phyloP scores from a whole-genome alignment of 305 asterid species.

The Fraxinus velutina region DNA sequence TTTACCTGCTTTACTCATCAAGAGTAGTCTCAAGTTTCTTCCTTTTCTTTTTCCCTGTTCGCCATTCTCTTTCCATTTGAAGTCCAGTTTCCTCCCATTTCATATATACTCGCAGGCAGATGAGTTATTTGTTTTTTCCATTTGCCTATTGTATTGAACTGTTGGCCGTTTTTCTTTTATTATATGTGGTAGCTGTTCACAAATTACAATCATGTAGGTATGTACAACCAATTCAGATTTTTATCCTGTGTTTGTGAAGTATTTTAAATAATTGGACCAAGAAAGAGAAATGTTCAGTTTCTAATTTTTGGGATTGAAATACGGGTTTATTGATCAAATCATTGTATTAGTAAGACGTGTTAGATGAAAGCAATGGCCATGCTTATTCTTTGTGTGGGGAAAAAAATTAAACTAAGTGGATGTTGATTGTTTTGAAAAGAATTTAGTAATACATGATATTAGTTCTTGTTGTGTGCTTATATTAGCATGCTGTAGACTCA shows the following conservation, averaged over 20 bases:
- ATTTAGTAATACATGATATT: background rate
- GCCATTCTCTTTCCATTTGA: background rate
- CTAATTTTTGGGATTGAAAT: background rate
- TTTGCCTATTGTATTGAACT: background rate
- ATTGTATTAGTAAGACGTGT: slow-evolving; percentile 10
- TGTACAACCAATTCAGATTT: background rate
- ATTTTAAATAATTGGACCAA: background rate
- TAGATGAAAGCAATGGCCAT: slow-evolving; percentile 19
- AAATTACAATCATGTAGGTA: slow-evolving; percentile 1
- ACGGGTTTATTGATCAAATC: background rate
- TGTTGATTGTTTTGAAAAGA: background rate
- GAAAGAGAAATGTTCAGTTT: background rate
- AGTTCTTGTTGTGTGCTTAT: background rate
- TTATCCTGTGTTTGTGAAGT: background rate
- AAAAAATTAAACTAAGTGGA: slow-evolving; percentile 16
- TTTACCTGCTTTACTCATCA: background rate
- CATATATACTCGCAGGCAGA: slow-evolving; percentile 14
- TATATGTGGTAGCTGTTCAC: slow-evolving; percentile 4
- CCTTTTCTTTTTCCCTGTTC: slow-evolving; percentile 2
- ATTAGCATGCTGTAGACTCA: slow-evolving; percentile 9
- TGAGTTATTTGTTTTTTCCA: slow-evolving; percentile 3
- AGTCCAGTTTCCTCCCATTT: slow-evolving; percentile 2
- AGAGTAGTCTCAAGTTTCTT: slow-evolving; percentile 8
- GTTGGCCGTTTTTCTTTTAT: background rate
- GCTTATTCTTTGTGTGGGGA: slow-evolving; percentile 9